phyloP scores from a whole-genome alignment of 2,329 filamentous ascomycete genomes.

The Colletotrichum higginsianum region DNA sequence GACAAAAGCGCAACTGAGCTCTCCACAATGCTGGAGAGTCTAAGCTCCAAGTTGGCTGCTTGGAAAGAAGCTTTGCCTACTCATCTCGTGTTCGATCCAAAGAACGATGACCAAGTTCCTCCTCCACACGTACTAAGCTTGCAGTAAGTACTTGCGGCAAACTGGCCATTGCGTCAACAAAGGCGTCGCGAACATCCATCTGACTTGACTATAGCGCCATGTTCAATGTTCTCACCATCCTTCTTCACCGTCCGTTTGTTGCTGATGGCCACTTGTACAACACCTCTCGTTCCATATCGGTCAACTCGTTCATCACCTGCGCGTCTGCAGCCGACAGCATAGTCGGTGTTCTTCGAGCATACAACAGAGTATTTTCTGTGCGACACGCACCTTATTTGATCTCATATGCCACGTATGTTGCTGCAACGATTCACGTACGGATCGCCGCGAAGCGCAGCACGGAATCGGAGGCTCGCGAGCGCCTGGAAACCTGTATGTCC shows the following conservation, averaged over 20 bases:
- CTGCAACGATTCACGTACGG: constrained; percentile 66
- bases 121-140: constrained; percentile 62
- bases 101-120: constrained; percentile 50
- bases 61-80: constrained; percentile 60
- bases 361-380: constrained; percentile 61
- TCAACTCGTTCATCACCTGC: constrained; percentile 62
- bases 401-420: constrained; percentile 69
- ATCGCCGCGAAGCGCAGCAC: constrained; percentile 62
- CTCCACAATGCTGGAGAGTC: constrained; percentile 51
- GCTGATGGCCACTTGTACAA: constrained; percentile 63
- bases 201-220: constrained; percentile 53
- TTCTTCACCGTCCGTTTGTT: constrained; percentile 68
- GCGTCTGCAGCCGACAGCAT: constrained; percentile 62
- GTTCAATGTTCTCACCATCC: constrained; percentile 66
- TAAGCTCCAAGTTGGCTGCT: constrained; percentile 58
- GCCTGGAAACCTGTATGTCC: constrained; percentile 60
- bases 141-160: constrained; percentile 46
- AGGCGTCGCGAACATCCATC: background rate
- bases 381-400: constrained; percentile 66
- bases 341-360: constrained; percentile 58
- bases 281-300: constrained; percentile 56
- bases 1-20: constrained; percentile 54
- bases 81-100: constrained; percentile 57
- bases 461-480: constrained; percentile 56
- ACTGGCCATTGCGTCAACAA: too few species aligned